Evolutionary conservation across 2,329 filamentous ascomycete species (phyloP), one percentile per base, ranked within the genome.

Genomic region (Colletotrichum karsti): DNA sequence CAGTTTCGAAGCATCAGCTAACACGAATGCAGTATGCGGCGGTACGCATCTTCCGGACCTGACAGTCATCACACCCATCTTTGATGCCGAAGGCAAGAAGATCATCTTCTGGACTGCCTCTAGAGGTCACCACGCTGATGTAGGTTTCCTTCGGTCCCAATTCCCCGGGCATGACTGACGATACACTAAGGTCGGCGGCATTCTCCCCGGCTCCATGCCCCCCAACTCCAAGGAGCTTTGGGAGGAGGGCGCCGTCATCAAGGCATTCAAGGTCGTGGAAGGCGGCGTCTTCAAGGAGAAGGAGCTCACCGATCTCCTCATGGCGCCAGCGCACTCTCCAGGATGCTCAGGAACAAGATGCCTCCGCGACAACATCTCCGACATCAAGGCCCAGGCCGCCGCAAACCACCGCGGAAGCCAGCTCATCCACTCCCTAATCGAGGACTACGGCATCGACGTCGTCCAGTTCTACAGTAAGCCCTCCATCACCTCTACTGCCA

Each of bases 381-480:
- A 97, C 76, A 84, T 97, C 42, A 94, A 95, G 77, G 94, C 94
- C 0, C 93, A 97, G 76, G 91, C 96, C 12, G 93, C 94, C 0
- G 93, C 93, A 12, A 97, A 97, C 74, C 91, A 94, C 73, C 94
- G 94, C 73, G 94, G 94, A 8, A 95, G 95, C 73, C 88, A 88
- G 42, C 83, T 95, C 18, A 93, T 95, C 71, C 87, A 85, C 46
- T 84, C 87, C 0, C 81, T 95, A 2, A 93, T 95, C 70, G 85
- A 87, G 26, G 92, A 95, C 72, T 94, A 93, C 72, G 88, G 90
- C 7, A 87, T 92, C 46, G 83, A 89, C 6, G 90, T 91, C 0
- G 92, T 95, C 0, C 90, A 93, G 69, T 91, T 91, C 75, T 79
- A 80, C 70, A 80, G 70, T 67, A 51, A 28, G 30, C 26, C 26